Evolutionary conservation across 2,329 filamentous ascomycete species (phyloP), one percentile per base, ranked within the genome.

Genomic region (Escovopsis weberi): DNA sequence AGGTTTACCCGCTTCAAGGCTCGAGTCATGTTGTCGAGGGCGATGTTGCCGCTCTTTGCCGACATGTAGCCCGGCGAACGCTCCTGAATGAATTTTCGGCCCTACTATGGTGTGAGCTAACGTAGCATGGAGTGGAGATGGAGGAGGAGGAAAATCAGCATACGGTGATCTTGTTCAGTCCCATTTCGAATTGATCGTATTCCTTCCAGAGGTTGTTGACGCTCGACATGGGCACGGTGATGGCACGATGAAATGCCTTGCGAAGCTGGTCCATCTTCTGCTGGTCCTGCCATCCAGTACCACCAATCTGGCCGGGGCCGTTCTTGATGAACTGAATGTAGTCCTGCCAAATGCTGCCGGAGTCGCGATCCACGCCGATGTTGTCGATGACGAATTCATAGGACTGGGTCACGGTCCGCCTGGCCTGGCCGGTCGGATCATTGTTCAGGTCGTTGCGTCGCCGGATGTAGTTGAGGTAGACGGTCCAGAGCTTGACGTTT

Each of bases 261-360:
- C 91, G 81, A 41, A 98, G 65, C 51, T 84, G 71, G 54, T 98
- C 91, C 82, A 94, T 94, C 69, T 98, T 98, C 58, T 96, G 91
- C 63, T 89, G 84, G 57, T 96, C 91, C 61, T 96, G 88, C 93
- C 91, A 98, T 45, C 77, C 80, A 45, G 72, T 80, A 37, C 89
- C 91, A 26, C 88, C 89, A 45, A 91, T 75, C 45, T 78, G 78
- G 6, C 91, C 91, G 1, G 91, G 91, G 0, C 83, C 85, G 34
- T 78, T 84, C 57, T 87, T 88, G 60, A 96, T 77, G 57, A 98
- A 95, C 51, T 91, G 80, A 47, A 98, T 81, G 55, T 96, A 96
- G 51, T 98, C 91, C 46, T 82, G 77, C 91, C 91, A 98, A 44
- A 98, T 80, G 49, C 74, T 76, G 33, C 87, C 89, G 10, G 88